These are phyloP conservation scores for Calcarisporium arbuscula DNA, from an alignment of 2,329 filamentous ascomycete genomes.

Conservation along the genomic window DNA sequence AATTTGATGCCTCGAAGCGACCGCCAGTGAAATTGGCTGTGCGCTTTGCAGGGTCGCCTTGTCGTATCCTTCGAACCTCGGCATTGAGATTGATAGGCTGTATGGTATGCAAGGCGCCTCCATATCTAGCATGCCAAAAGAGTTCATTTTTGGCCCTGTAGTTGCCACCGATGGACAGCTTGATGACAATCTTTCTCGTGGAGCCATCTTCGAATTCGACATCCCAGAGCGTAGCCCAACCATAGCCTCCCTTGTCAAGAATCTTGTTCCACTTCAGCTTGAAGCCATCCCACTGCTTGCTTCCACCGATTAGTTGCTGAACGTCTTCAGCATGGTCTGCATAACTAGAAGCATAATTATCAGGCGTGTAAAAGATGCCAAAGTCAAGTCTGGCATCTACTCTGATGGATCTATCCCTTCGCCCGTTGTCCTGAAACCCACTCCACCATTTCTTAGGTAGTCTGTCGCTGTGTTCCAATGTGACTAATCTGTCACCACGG, in stretches of 20 bases:
- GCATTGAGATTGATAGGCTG: constrained; percentile 18
- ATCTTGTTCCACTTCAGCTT: constrained; percentile 9
- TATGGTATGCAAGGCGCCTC: constrained; percentile 18
- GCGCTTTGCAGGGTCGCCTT: too few relatives aligned
- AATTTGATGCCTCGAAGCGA: too few relatives aligned
- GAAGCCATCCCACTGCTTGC: constrained; percentile 10
- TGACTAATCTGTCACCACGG: too few relatives aligned
- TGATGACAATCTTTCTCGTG: constrained; percentile 18
- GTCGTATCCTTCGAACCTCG: not conserved
- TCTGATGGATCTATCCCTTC: too few relatives aligned
- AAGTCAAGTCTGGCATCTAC: too few relatives aligned
- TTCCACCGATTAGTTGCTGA: not conserved
- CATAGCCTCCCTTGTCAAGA: constrained; percentile 10
- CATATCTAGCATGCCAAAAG: constrained; percentile 19
- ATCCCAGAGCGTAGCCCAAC: constrained; percentile 11
- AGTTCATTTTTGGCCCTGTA: constrained; percentile 12
- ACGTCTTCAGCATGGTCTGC: too few relatives aligned
- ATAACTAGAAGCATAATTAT: too few relatives aligned
- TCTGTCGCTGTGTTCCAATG: too few relatives aligned
- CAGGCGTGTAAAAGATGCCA: too few relatives aligned
- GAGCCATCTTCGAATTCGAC: constrained; percentile 8
- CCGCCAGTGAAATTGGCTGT: too few relatives aligned
- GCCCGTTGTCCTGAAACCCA: too few relatives aligned
- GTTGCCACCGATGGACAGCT: constrained; percentile 6
- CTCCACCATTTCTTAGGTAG: too few relatives aligned